phyloP scores from a whole-genome alignment of 169 alveolate species.

The Plasmodium sp. region DNA sequence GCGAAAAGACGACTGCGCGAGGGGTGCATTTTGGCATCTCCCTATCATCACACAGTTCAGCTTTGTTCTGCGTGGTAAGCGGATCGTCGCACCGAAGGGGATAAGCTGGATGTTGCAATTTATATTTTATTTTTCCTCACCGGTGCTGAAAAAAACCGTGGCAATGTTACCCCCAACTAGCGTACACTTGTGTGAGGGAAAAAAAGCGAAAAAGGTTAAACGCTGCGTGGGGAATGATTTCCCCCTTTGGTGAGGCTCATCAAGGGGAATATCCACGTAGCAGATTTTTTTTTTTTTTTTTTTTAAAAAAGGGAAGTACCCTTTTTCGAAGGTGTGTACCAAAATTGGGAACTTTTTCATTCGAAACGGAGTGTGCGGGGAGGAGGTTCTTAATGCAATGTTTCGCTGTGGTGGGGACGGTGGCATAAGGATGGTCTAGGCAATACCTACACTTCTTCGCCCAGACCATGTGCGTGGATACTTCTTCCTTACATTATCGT shows the following conservation, averaged over 20 bases:
- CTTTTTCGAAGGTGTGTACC: background rate
- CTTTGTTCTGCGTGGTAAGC: too few relatives aligned
- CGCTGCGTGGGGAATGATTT: background rate
- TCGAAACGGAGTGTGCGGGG: background rate
- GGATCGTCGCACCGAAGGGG: too few relatives aligned
- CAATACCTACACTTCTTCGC: background rate
- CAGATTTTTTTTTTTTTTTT: background rate
- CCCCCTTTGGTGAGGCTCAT: background rate
- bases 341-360: background rate
- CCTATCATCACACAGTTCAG: too few relatives aligned
- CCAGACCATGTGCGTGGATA: background rate
- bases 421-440: background rate
- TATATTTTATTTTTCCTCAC: too few relatives aligned
- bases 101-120: too few relatives aligned
- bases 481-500: background rate
- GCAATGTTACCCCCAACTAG: too few relatives aligned
- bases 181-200: too few relatives aligned
- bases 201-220: too few relatives aligned
- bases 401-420: background rate
- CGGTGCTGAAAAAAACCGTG: too few relatives aligned
- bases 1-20: background rate
- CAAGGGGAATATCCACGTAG: background rate
- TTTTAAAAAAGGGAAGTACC: background rate
- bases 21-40: background rate
- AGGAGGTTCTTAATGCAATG: background rate